Conservation (phyloP, 2,329 filamentous ascomycete species). For the Fusarium sp. region DNA sequence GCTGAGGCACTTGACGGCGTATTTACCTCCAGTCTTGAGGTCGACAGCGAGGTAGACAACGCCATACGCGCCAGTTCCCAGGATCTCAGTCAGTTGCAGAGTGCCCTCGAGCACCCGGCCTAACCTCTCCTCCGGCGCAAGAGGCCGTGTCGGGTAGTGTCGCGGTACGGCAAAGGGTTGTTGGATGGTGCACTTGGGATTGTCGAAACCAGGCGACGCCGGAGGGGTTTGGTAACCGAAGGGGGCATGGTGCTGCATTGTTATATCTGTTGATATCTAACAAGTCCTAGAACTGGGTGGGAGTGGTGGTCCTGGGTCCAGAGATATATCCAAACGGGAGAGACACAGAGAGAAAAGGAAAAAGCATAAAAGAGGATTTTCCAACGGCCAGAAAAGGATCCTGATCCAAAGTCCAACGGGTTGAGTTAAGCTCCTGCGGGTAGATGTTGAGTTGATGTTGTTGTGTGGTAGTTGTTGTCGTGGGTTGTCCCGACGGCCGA, state of each 20-base stretch:
- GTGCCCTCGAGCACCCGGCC: slow-evolving; percentile 85
- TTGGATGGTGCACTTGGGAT: slow-evolving; percentile 59
- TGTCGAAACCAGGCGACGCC: slow-evolving; percentile 67
- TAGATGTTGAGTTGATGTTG: slow-evolving; percentile 26
- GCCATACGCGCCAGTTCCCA: slow-evolving; percentile 95
- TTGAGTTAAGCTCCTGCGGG: slow-evolving; percentile 36
- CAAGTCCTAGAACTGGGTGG: slow-evolving; percentile 38
- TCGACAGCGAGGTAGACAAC: slow-evolving; percentile 94
- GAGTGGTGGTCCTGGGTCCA: slow-evolving; percentile 34
- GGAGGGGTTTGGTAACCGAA: slow-evolving; percentile 70
- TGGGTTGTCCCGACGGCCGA: slow-evolving; percentile 57
- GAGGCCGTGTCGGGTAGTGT: slow-evolving; percentile 62
- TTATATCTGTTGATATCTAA: slow-evolving; percentile 48
- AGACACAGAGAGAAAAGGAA: slow-evolving; percentile 38
- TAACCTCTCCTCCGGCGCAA: slow-evolving; percentile 85
- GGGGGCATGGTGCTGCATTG: slow-evolving; percentile 70
- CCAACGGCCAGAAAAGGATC: slow-evolving; percentile 43
- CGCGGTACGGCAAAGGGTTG: slow-evolving; percentile 51
- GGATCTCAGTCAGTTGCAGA: slow-evolving; percentile 84
- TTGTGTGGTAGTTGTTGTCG: slow-evolving; percentile 35
- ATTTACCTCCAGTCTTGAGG: slow-evolving; percentile 82
- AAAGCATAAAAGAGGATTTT: slow-evolving; percentile 42
- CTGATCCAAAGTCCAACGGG: slow-evolving; percentile 46
- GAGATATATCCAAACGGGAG: slow-evolving; percentile 40
- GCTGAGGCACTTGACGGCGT: slow-evolving; percentile 97